phyloP scores from a whole-genome alignment of 257 asterid genomes.

The Coffea eugenioides region DNA sequence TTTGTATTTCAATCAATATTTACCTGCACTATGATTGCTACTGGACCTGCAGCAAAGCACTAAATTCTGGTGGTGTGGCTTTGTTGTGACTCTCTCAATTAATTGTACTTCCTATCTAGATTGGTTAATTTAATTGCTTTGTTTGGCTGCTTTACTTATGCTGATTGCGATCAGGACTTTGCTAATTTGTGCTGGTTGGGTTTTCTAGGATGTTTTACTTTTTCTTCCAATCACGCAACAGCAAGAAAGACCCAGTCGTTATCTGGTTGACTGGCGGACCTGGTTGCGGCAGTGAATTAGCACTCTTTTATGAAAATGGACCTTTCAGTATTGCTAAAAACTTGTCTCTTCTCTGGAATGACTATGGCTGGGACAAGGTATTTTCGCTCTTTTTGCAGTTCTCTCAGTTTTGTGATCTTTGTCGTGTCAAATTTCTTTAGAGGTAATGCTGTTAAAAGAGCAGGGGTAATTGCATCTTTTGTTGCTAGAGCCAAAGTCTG shows the following conservation, averaged over 20 bases:
- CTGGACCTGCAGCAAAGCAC: too few species aligned
- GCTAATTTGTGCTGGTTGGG: background rate
- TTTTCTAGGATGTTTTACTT: constrained; percentile 86
- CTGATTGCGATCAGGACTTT: background rate
- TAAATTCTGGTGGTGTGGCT: too few species aligned
- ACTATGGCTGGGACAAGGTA: constrained; percentile 73
- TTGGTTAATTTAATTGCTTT: background rate
- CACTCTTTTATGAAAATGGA: constrained; percentile 94
- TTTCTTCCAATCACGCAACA: constrained; percentile 83
- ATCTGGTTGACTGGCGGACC: constrained; percentile 99
- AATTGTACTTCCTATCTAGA: background rate
- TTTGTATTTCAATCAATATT: background rate
- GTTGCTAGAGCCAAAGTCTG: background rate
- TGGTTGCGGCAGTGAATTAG: constrained; percentile 98
- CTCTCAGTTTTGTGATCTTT: background rate
- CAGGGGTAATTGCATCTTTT: background rate
- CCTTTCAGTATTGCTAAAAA: constrained; percentile 72
- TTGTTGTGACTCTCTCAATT: background rate
- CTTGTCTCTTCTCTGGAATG: constrained; percentile 72
- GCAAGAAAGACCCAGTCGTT: constrained; percentile 75
- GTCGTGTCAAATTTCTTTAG: background rate
- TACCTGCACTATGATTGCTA: too few species aligned
- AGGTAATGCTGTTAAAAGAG: background rate
- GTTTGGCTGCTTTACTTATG: background rate
- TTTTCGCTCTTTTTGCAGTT: background rate